These are phyloP conservation scores for Orobanche coerulescens DNA, from an alignment of 257 asterid genomes.

Conservation along the genomic window DNA sequence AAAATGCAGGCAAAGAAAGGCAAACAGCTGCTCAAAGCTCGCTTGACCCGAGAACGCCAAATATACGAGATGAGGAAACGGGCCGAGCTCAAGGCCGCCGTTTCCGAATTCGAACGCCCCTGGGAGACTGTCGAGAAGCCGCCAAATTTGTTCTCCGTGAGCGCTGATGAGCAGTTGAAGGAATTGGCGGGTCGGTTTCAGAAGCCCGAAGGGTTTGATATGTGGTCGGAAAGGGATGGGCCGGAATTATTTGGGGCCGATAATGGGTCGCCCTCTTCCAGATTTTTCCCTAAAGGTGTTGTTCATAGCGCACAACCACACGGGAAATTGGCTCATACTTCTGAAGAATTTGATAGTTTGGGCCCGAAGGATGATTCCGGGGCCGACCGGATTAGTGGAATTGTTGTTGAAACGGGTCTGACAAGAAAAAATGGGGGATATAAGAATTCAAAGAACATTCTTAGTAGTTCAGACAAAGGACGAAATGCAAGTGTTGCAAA, in stretches of 20 bases:
- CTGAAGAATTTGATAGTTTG: slow-evolving; percentile 23
- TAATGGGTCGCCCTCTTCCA: slow-evolving; percentile 48
- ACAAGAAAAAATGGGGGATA: slow-evolving; percentile 10
- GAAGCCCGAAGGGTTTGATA: slow-evolving; percentile 89
- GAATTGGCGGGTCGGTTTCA: slow-evolving; percentile 94
- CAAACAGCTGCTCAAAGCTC: slow-evolving; percentile 80
- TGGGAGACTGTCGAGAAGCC: slow-evolving; percentile 89
- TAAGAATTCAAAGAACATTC: slow-evolving; percentile 17
- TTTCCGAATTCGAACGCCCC: slow-evolving; percentile 91
- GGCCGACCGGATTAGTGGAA: background rate
- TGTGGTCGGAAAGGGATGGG: slow-evolving; percentile 92
- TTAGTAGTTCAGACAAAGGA: slow-evolving; percentile 21
- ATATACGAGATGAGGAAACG: slow-evolving; percentile 92
- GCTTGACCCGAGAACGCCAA: slow-evolving; percentile 79
- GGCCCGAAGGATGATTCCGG: slow-evolving; percentile 11
- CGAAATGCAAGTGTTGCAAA: slow-evolving; percentile 22
- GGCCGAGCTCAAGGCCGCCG: slow-evolving; percentile 92
- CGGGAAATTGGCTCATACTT: slow-evolving; percentile 24
- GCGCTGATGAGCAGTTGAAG: slow-evolving; percentile 90
- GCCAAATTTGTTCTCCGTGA: slow-evolving; percentile 75
- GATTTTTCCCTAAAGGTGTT: slow-evolving; percentile 91
- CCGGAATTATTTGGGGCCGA: slow-evolving; percentile 69
- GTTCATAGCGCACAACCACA: slow-evolving; percentile 76
- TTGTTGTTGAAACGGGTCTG: slow-evolving; percentile 14
- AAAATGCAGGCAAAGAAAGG: slow-evolving; percentile 86